Evolutionary conservation across 768 basidiomycete genomes (phyloP), one percentile per base, ranked within the genome.

Genomic region (Russula abietina): DNA sequence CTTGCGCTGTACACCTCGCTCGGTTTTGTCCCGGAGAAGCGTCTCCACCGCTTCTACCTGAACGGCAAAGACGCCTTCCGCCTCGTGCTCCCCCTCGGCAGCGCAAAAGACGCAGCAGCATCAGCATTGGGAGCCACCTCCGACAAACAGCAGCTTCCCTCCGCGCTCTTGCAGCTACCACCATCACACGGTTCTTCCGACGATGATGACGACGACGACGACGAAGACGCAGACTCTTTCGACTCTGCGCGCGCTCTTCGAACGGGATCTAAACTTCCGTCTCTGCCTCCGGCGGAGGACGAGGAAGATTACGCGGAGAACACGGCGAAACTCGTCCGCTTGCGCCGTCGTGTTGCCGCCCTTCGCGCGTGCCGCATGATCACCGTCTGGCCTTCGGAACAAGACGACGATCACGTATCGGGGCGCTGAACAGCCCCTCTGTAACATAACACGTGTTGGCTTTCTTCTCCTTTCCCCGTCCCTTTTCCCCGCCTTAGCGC

Each of bases 61-160:
- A 99, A 97, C 71, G 93, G 92, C 51, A 98, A 98, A 75, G 94
- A 98, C 71, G 95, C 95, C 0, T 97, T 91, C 70, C 81, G 92
- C 43, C 83, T 94, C 53, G 83, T 91, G 24, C 83, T 91, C 50
- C 75, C 81, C 33, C 74, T 90, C 6, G 80, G 84, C 5, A 48
- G 28, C 26, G 14, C 53, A 16, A 46, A 30, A 28, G 60, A 26
- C 17, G n/a, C n/a, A n/a, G 28, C 28, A 7, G 38, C 43, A 0
- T 5, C 8, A 10, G 43, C 9, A n/a, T n/a, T n/a, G n/a, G 43
- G 22, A 3, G 16, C 9, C 10, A 4, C 30, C 10, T 30, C 28
- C 14, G 12, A 45, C 39, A 61, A 12, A 38, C 33, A 17, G 26
- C 33, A 12, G 28, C 48, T 2, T 1, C 1, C 36, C 8, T 30